These are phyloP conservation scores for Fraxinus anomala DNA, from an alignment of 257 asterid species.

Conservation along the genomic window DNA sequence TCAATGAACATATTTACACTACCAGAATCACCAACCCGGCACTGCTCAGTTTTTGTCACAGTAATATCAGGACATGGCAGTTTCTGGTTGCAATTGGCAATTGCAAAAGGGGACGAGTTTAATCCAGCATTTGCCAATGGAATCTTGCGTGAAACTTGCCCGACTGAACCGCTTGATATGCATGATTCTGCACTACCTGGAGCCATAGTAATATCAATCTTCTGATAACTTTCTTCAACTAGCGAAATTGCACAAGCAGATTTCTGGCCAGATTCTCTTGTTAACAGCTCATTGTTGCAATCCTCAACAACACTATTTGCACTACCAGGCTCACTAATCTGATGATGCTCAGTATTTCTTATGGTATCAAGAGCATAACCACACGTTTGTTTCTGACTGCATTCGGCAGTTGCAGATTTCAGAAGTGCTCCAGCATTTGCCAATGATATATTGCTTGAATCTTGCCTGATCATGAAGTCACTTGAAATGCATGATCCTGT, in stretches of 20 bases:
- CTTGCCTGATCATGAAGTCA: conserved; percentile 32
- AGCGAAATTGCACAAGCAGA: conserved; percentile 31
- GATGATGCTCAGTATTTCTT: conserved; percentile 31
- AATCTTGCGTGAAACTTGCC: not conserved
- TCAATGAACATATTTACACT: not conserved
- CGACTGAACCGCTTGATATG: not conserved
- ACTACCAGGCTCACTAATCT: conserved; percentile 42
- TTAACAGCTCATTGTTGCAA: conserved; percentile 35
- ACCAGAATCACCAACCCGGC: not conserved
- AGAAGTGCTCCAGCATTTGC: conserved; percentile 21
- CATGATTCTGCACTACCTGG: conserved; percentile 2
- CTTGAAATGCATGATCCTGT: conserved; percentile 45
- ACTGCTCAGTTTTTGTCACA: not conserved
- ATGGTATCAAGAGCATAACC: conserved; percentile 14
- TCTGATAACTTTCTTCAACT: conserved; percentile 26
- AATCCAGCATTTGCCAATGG: not conserved
- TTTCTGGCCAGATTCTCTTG: conserved; percentile 29
- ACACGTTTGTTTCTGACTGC: conserved; percentile 26
- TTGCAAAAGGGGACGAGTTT: not conserved
- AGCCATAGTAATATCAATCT: conserved; percentile 31
- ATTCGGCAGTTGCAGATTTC: conserved; percentile 14
- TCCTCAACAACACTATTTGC: conserved; percentile 50
- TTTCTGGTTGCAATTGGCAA: not conserved
- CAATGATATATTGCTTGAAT: conserved; percentile 27
- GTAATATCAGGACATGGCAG: not conserved